phyloP scores from a whole-genome alignment of 345 rosid genomes.

The Eucalyptus brandiana region DNA sequence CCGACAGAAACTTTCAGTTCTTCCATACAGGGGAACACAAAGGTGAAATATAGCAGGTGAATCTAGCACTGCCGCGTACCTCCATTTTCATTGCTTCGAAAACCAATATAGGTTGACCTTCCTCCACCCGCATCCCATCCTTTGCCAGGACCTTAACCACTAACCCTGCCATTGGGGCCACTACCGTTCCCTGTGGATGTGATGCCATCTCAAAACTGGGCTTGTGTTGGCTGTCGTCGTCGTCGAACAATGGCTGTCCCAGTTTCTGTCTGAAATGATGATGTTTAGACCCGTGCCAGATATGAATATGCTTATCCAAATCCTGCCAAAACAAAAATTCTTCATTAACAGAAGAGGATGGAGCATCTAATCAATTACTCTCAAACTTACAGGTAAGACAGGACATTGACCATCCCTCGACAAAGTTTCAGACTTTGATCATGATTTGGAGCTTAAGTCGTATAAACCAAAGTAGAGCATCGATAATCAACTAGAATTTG shows the following conservation, averaged over 20 bases:
- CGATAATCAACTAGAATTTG: not conserved
- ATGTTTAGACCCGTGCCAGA: conserved; percentile 66
- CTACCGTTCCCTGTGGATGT: conserved; percentile 55
- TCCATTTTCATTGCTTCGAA: conserved; percentile 99
- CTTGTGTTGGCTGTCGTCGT: conserved; percentile 34
- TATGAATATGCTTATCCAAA: conserved; percentile 46
- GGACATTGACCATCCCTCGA: not conserved
- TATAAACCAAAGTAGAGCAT: not conserved
- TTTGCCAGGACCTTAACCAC: conserved; percentile 74
- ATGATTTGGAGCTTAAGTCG: not conserved
- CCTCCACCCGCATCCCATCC: conserved; percentile 60
- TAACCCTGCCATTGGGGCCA: conserved; percentile 95
- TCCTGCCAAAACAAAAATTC: conserved; percentile 29
- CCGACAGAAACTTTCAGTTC: not conserved
- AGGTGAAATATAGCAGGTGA: not conserved
- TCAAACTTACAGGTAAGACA: not conserved
- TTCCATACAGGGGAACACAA: not conserved
- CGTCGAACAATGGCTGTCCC: conserved; percentile 42
- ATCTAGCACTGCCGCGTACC: conserved; percentile 25
- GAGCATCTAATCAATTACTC: not conserved
- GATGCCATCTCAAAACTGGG: conserved; percentile 32
- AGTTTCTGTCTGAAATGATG: conserved; percentile 54
- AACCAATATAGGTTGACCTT: conserved; percentile 72
- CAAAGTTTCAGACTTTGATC: not conserved
- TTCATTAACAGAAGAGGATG: not conserved